Base-by-base conservation (phyloP, 768 basidiomycete genomes). In the Pisolithus microcarpus region DNA sequence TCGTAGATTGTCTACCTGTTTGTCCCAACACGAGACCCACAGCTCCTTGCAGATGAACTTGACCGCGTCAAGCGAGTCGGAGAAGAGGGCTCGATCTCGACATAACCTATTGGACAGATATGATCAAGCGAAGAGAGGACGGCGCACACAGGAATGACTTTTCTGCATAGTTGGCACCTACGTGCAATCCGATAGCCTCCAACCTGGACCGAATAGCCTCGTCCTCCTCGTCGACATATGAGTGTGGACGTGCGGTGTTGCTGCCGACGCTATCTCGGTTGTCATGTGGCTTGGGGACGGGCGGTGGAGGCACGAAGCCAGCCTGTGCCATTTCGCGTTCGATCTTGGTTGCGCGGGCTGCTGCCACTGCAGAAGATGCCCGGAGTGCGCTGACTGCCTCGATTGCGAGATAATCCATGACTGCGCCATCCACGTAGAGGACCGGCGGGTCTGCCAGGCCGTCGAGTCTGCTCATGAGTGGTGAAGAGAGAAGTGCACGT, bases 21-120 rank as follows among this genome's bases (percentile, higher is more conserved):
- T 94, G 48, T 92, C 88, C 84, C 90, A 96, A 50, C 86, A 87
- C 19, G 85, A 81, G 0, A 81, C 74, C 90, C 93, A 97, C n/a
- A 97, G 71, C 51, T 97, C 93, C 63, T 97, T 97, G 72, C 93
- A 97, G 51, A 97, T 77, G 61, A 96, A 96, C 66, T 97, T 96
- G 71, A 97, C 84, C 9, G 80, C 84, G 54, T 97, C 94, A 7
- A 97, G 75, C 0, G 91, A 87, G 62, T 94, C 87, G 0, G 80
- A 67, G 51, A 95, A 89, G 48, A 88, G 75, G 30, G 81, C 72
- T 57, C 84, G 75, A 54, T 90, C 84, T 34, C 85, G 77, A 63
- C 85, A 86, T 51, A 95, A 65, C 55, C 93, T 95, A 59, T 7
- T 24, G 21, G 38, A 38, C 39, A 15, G 52, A 26, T 30, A 13